Evolutionary conservation across 306 rosid species (phyloP).

Genomic region (Rubus parviflorus): DNA sequence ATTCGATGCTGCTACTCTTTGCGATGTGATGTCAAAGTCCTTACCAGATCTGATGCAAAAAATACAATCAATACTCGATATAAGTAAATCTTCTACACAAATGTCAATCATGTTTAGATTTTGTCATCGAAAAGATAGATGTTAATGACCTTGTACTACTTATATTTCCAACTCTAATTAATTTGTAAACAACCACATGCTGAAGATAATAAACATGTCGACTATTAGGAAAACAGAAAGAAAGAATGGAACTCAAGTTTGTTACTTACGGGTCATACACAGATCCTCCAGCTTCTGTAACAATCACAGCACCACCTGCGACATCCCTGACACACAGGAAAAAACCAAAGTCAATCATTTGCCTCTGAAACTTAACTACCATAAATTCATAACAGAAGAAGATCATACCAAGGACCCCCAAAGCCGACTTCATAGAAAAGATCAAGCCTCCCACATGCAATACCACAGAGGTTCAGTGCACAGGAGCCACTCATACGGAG

Average conservation of each 20-base stretch:
- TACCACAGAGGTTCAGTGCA: constrained; percentile 92
- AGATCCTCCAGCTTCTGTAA: constrained; percentile 92
- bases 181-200: constrained; percentile 16
- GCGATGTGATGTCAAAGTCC: constrained; percentile 81
- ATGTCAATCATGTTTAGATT: constrained; percentile 13
- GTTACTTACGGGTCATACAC: constrained; percentile 93
- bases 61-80: constrained; percentile 27
- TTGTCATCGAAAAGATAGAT: neutral
- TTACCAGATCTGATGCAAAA: constrained; percentile 75
- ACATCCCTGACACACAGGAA: constrained; percentile 71
- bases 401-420: constrained; percentile 92
- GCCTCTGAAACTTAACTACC: neutral
- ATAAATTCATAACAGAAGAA: neutral
- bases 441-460: constrained; percentile 96
- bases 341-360: constrained; percentile 10
- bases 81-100: constrained; percentile 3
- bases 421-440: constrained; percentile 65
- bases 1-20: constrained; percentile 88
- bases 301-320: constrained; percentile 95
- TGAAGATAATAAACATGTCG: constrained; percentile 18
- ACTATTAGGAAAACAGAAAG: constrained; percentile 21
- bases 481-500: constrained; percentile 89
- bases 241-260: constrained; percentile 15
- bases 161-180: constrained; percentile 25
- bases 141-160: constrained; percentile 14